Conservation (phyloP, 1,284 basidiomycete species). For the Irpex sp. region DNA sequence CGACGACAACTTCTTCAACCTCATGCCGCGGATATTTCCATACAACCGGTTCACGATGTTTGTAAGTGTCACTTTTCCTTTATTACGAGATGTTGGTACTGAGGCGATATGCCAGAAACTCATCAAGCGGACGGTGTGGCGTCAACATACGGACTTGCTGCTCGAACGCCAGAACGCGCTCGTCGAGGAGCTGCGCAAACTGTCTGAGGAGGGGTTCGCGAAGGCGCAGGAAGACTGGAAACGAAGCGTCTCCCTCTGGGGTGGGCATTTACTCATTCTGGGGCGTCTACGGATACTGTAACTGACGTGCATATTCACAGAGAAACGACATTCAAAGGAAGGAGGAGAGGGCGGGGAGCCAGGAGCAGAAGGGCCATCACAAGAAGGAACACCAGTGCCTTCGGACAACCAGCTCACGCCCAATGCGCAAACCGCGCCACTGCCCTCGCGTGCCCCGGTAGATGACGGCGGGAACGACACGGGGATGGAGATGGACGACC, state of each 20-base stretch:
- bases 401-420: constrained; percentile 22
- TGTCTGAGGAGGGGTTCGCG: constrained; percentile 58
- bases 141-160: constrained; percentile 60
- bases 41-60: constrained; percentile 92
- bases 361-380: constrained; percentile 21
- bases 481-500: constrained; percentile 25
- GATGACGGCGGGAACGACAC: constrained; percentile 21
- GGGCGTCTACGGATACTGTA: background rate
- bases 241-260: constrained; percentile 58
- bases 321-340: constrained; percentile 51
- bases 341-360: constrained; percentile 30
- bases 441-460: constrained; percentile 11
- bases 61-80: constrained; percentile 32
- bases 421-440: constrained; percentile 10
- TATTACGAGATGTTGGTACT: background rate
- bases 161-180: constrained; percentile 58
- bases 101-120: constrained; percentile 51
- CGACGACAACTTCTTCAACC: constrained; percentile 86
- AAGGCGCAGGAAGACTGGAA: constrained; percentile 73
- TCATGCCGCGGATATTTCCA: constrained; percentile 84
- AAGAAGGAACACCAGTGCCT: constrained; percentile 32
- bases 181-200: constrained; percentile 48
- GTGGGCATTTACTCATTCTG: constrained; percentile 32
- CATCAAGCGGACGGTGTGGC: constrained; percentile 74
- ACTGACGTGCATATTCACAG: constrained; percentile 27